Evolutionary conservation across 345 rosid species (phyloP).

Genomic region (Aquilaria yunnanensis): DNA sequence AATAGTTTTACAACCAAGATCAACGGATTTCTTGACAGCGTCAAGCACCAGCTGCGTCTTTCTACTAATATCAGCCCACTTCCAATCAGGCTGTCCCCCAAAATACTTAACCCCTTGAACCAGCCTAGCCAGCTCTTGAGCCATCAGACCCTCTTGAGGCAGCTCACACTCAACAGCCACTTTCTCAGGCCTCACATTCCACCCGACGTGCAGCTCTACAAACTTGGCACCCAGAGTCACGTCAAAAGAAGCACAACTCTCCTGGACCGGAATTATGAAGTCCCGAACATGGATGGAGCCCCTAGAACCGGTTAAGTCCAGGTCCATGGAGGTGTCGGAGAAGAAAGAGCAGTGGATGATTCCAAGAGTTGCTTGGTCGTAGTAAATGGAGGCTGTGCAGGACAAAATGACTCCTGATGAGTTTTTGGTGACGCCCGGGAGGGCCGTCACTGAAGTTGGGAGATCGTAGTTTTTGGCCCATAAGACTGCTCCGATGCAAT

Average conservation of each 20-base stretch:
- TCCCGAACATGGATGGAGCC: slow-evolving; percentile 50
- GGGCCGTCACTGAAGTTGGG: slow-evolving; percentile 44
- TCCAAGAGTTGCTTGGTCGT: slow-evolving; percentile 27
- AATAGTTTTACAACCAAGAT: slow-evolving; percentile 45
- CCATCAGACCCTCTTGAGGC: slow-evolving; percentile 66
- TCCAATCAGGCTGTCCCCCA: slow-evolving; percentile 25
- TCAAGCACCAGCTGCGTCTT: slow-evolving; percentile 64
- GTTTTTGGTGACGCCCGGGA: slow-evolving; percentile 38
- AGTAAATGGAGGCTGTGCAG: slow-evolving; percentile 55
- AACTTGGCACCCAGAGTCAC: slow-evolving; percentile 44
- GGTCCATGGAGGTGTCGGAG: slow-evolving; percentile 40
- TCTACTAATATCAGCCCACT: slow-evolving; percentile 52
- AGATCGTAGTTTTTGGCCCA: slow-evolving; percentile 55
- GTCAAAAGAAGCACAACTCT: slow-evolving; percentile 40
- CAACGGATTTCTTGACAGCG: slow-evolving; percentile 52
- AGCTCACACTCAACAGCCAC: slow-evolving; percentile 25
- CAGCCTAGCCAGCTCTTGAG: slow-evolving; percentile 37
- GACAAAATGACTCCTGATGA: slow-evolving; percentile 50
- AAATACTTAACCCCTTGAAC: slow-evolving; percentile 26
- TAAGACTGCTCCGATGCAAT: slow-evolving; percentile 49
- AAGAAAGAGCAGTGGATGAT: slow-evolving; percentile 61
- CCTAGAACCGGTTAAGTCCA: slow-evolving; percentile 34
- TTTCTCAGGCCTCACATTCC: slow-evolving; percentile 51
- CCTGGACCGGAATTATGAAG: slow-evolving; percentile 49
- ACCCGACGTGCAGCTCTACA: slow-evolving; percentile 50